A percentile compares a stretch with the other conserved stretches of the same genome.
phyloP scores from a whole-genome alignment of 1,284 basidiomycete genomes.

The Marasmius oreades region DNA sequence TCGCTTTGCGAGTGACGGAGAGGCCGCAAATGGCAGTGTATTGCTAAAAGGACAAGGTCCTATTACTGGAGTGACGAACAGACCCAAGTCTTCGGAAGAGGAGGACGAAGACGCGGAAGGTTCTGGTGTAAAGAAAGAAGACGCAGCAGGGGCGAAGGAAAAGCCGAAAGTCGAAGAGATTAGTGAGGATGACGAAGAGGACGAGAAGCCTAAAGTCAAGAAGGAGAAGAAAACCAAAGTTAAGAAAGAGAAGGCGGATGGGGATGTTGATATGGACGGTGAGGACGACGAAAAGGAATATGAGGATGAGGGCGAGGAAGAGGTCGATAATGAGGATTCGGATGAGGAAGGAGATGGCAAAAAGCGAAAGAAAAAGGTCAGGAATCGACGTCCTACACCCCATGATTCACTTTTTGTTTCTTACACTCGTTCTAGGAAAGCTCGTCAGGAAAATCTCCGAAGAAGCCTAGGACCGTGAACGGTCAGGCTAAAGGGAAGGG shows the following conservation, averaged over 20 bases:
- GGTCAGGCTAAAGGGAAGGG: constrained; percentile 35
- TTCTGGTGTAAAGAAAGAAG: constrained; percentile 35
- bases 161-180: constrained; percentile 40
- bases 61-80: constrained; percentile 10
- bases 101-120: constrained; percentile 46
- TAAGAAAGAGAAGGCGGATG: constrained; percentile 45
- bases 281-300: constrained; percentile 51
- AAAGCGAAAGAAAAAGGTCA: constrained; percentile 71
- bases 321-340: constrained; percentile 51
- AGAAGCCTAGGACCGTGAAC: constrained; percentile 12
- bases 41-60: constrained; percentile 55
- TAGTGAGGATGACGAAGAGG: constrained; percentile 34
- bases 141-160: constrained; percentile 43
- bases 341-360: constrained; percentile 47
- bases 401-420: background rate
- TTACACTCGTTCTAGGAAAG: background rate
- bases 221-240: constrained; percentile 40
- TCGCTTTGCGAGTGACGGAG: constrained; percentile 91
- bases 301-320: constrained; percentile 45
- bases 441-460: constrained; percentile 7
- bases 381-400: constrained; percentile 13
- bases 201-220: constrained; percentile 34
- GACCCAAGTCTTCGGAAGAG: constrained; percentile 40
- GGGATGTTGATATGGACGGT: constrained; percentile 41
- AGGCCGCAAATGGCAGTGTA: constrained; percentile 90